Conservation (phyloP, 305 asterid species). For the Fraxinus floribunda region DNA sequence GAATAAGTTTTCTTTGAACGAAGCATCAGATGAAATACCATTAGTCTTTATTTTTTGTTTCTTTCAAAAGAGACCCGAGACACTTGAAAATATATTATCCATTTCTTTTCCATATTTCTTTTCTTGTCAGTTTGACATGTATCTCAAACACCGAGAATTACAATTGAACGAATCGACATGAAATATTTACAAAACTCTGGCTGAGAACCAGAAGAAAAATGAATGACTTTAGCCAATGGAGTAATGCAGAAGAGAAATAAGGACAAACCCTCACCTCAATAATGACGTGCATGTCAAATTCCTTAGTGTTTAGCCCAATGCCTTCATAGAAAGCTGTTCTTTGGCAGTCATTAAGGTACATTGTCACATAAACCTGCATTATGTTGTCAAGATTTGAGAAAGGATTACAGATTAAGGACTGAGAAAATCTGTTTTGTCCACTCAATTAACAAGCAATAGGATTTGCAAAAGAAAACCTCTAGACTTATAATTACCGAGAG, state of each 20-base stretch:
- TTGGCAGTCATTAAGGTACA: conserved; percentile 95
- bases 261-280: conserved; percentile 61
- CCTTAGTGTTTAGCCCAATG: conserved; percentile 87
- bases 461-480: neutral
- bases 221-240: conserved; percentile 20
- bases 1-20: neutral
- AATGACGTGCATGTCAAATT: conserved; percentile 95
- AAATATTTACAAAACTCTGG: neutral
- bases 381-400: conserved; percentile 7
- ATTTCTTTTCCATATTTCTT: neutral
- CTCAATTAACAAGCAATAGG: neutral
- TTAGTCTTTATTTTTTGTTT: neutral
- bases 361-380: conserved; percentile 89
- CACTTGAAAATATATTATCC: neutral
- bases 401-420: neutral
- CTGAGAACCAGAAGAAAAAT: neutral
- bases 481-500: conserved; percentile 63
- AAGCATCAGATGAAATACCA: neutral
- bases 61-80: neutral
- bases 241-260: neutral
- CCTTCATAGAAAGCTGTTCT: conserved; percentile 90
- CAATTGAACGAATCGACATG: neutral
- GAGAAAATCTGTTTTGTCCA: neutral
- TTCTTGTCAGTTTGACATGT: neutral
- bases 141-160: neutral